Evolutionary conservation across 2,329 filamentous ascomycete genomes (phyloP).

Genomic region (Arthrinium puccinioides): DNA sequence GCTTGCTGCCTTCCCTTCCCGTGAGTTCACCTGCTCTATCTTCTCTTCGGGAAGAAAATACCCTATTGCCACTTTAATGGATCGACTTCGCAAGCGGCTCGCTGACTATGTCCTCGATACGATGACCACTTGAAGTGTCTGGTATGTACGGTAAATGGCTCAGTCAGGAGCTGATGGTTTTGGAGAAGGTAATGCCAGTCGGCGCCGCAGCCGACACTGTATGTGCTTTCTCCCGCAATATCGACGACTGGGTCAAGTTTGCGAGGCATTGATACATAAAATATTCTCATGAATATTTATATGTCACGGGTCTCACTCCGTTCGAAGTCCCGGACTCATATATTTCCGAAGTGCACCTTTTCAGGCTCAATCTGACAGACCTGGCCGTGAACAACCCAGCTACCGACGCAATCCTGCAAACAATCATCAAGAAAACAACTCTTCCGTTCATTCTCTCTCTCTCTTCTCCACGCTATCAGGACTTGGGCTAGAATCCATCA

Average conservation of each 20-base stretch:
- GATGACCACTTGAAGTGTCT: slow-evolving; percentile 17
- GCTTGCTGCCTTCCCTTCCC: too few relatives aligned
- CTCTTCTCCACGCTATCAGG: slow-evolving; percentile 5
- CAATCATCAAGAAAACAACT: slow-evolving; percentile 25
- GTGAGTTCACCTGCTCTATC: slow-evolving; percentile 21
- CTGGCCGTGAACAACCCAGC: slow-evolving; percentile 31
- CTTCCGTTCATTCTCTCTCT: neutral
- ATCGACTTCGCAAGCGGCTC: slow-evolving; percentile 29
- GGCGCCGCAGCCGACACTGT: slow-evolving; percentile 18
- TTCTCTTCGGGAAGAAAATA: slow-evolving; percentile 24
- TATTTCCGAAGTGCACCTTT: slow-evolving; percentile 29
- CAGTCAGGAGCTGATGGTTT: slow-evolving; percentile 16
- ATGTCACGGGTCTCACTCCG: slow-evolving; percentile 27
- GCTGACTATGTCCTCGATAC: slow-evolving; percentile 21
- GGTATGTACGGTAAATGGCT: slow-evolving; percentile 21
- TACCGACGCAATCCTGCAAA: slow-evolving; percentile 27
- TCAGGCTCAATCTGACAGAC: slow-evolving; percentile 31
- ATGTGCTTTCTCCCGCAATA: slow-evolving; percentile 18
- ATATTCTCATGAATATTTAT: slow-evolving; percentile 22
- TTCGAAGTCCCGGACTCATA: slow-evolving; percentile 25
- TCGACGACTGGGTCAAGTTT: slow-evolving; percentile 23
- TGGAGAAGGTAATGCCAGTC: slow-evolving; percentile 16
- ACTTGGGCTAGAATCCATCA: too few relatives aligned
- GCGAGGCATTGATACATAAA: slow-evolving; percentile 30
- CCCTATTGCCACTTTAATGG: slow-evolving; percentile 28